Conservation (phyloP, 1,284 basidiomycete genomes). For the Cryptococcus depauperatus region DNA sequence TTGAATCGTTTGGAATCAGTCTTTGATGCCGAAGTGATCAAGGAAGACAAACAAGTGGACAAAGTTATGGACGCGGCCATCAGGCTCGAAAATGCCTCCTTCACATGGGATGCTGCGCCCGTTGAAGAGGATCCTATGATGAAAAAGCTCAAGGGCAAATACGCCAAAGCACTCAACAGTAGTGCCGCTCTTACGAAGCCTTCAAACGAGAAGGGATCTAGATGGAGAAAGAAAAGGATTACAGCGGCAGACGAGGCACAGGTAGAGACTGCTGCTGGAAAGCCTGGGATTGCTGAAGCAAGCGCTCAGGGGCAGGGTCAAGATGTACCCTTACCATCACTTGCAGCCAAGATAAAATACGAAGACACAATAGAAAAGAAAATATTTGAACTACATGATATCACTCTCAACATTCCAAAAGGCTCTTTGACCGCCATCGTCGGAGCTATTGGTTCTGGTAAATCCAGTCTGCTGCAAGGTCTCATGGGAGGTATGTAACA, state of each 20-base stretch:
- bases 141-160: conserved; percentile 34
- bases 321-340: conserved; percentile 7
- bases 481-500: conserved; percentile 60
- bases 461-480: conserved; percentile 54
- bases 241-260: conserved; percentile 25
- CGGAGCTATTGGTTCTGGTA: conserved; percentile 63
- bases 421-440: conserved; percentile 73
- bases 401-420: conserved; percentile 59
- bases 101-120: conserved; percentile 72
- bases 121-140: conserved; percentile 48
- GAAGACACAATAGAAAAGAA: conserved; percentile 2
- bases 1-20: conserved; percentile 59
- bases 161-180: conserved; percentile 15
- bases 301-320: conserved; percentile 13
- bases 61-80: conserved; percentile 54
- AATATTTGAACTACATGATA: conserved; percentile 56
- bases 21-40: conserved; percentile 67
- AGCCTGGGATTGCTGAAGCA: conserved; percentile 22
- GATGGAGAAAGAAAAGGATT: conserved; percentile 27
- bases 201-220: conserved; percentile 7
- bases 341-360: conserved; percentile 1
- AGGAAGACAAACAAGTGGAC: conserved; percentile 51
- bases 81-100: conserved; percentile 58
- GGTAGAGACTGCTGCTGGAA: conserved; percentile 24
- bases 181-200: conserved; percentile 4